Evolutionary conservation across 352 stramenopile species (phyloP).

Genomic region (Globisporangium orthogonon): DNA sequence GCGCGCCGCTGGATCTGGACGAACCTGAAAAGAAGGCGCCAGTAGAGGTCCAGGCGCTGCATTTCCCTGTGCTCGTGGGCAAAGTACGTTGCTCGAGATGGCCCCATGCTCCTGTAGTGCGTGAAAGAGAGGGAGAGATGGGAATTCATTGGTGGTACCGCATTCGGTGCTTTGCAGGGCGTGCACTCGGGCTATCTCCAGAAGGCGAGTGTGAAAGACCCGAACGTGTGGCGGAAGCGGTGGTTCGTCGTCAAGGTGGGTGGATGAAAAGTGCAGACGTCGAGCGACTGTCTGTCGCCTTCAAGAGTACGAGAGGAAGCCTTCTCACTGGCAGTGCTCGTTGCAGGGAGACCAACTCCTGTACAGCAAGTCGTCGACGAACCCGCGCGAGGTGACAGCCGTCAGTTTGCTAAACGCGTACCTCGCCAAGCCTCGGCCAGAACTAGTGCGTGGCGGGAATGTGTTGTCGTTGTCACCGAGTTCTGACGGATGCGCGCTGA

Average conservation of each 20-base stretch:
- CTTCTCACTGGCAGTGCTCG: neutral
- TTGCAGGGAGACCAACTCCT: constrained; percentile 64
- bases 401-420: constrained; percentile 75
- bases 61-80: constrained; percentile 64
- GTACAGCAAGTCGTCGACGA: constrained; percentile 81
- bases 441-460: constrained; percentile 41
- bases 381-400: constrained; percentile 75
- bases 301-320: too few species aligned
- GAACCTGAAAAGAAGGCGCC: constrained; percentile 27
- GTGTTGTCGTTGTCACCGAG: neutral
- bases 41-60: constrained; percentile 38
- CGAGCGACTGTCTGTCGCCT: neutral
- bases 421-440: constrained; percentile 64
- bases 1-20: constrained; percentile 64
- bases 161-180: constrained; percentile 23
- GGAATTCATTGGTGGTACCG: too few species aligned
- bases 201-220: constrained; percentile 73
- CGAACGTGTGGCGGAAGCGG: constrained; percentile 75
- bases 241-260: constrained; percentile 82
- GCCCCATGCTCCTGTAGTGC: too few species aligned
- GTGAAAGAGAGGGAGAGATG: too few species aligned
- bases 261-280: neutral
- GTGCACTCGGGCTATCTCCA: constrained; percentile 75
- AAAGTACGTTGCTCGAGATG: constrained; percentile 23
- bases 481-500: too few species aligned